Evolutionary conservation across 805 yeast genomes (phyloP), one percentile per base, ranked within the genome.

Genomic region (Dipodascopsis tothii): DNA sequence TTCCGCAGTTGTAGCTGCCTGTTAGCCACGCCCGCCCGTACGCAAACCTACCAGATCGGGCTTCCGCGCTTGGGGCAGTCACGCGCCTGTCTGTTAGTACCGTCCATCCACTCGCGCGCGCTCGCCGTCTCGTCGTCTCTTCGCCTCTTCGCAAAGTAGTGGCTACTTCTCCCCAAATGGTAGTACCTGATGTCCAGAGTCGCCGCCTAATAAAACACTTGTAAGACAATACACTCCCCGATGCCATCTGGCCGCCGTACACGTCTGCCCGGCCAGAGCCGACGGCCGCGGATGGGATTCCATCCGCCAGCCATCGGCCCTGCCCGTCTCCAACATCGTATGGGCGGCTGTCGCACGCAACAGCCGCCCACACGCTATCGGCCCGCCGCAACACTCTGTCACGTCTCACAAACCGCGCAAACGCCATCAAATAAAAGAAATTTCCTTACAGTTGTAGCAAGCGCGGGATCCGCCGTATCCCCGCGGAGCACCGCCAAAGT

Each of bases 1-100:
- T 48, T 23, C 65, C 65, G 48, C 67, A 63, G 57, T 63, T 63
- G 59, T 63, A 63, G 56, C 50, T 40, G 28, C 22, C 20, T 2
- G 3, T 18, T 21, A 19, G 9, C 17, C 36, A 40, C 27, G 21
- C 6, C n/a, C 14, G n/a, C 2, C 16, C 19, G 25, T 33, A 25
- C 28, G 40, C 40, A 33, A 7, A 39, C 43, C 16, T 36, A 40
- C 43, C 66, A 63, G 35, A 62, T 62, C 21, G 66, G 66, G 54
- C 44, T 57, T 33, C 66, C 66, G 14, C 56, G 50, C 50, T 62
- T 58, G 32, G 66, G 64, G 51, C 67, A 63, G 35, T 56, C 62
- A 43, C 61, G 61, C 40, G 65, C 63, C 61, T 60, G 28, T 30
- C 35, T 11, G 14, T 25, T 14, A 37, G 32, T 27, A 27, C 32